Evolutionary conservation across 1,284 basidiomycete genomes (phyloP), one percentile per base, ranked within the genome.

Genomic region (Fomitopsis betulina): DNA sequence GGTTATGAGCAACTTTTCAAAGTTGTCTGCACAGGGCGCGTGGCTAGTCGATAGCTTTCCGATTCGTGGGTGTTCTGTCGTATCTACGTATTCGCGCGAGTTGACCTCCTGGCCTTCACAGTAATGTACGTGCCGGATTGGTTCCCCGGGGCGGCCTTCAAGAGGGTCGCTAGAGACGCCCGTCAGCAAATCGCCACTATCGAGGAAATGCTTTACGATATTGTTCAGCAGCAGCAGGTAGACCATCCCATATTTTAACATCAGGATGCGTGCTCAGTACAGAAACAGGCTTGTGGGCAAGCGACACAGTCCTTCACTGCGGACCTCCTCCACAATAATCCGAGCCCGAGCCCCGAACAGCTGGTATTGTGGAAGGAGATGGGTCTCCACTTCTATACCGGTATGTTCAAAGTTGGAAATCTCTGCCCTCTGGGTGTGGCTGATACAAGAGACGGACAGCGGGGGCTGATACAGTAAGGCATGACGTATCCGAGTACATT

Each of bases 11-110:
- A 37, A 54, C n/a, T 57, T 58, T 32, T 30, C 42, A 1, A 30
- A 10, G 8, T 23, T 45, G 3, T 23, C 39, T 8, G 40, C 40
- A 2, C 58, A 60, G n/a, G 67, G 66, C 15, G 60, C 65, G 12
- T 70, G 59, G 49, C 57, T 68, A 2, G 67, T 68, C 8, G 67
- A 69, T 42, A 60, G 42, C 54, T 27, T 52, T 1, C 49, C 58
- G 3, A 15, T 56, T 15, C 21, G 58, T 59, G 25, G n/a, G 58
- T 51, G 1, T 6, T 4, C 33, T 8, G 21, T 42, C n/a, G 15
- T n/a, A 30, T 23, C 19, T 8, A 2, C 15, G 15, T 12, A 51
- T 9, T 10, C 27, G 27, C 35, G 17, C 9, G 45, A 19, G 37
- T 10, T 27, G 9, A 42, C 37, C 17, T 25, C 12, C 1, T 17